Evolutionary conservation across 805 yeast genomes (phyloP).

Genomic region (Lipomyces yamadae): DNA sequence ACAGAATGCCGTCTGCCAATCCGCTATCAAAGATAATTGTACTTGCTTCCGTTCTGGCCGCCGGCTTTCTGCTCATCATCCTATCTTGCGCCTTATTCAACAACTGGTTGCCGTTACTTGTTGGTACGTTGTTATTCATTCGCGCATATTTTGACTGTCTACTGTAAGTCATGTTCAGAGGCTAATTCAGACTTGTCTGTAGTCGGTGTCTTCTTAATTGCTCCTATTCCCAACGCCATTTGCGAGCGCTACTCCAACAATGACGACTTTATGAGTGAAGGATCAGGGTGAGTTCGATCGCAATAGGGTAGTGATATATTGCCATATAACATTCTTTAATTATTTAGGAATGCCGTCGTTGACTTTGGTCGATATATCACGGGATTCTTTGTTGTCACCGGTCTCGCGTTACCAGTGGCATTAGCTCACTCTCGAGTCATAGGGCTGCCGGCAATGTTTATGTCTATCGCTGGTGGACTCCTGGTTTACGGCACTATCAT

Average conservation of each 20-base stretch:
- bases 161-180: not conserved
- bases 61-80: constrained; percentile 87
- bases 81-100: constrained; percentile 86
- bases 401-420: constrained; percentile 73
- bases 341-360: constrained; percentile 51
- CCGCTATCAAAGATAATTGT: constrained; percentile 81
- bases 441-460: constrained; percentile 67
- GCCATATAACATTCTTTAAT: constrained; percentile 3
- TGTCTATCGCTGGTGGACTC: constrained; percentile 84
- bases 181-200: constrained; percentile 13
- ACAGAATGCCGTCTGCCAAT: constrained; percentile 45
- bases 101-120: constrained; percentile 88
- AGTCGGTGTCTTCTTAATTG: constrained; percentile 66
- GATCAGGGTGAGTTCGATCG: constrained; percentile 46
- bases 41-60: constrained; percentile 75
- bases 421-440: constrained; percentile 77
- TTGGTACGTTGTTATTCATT: constrained; percentile 50
- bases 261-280: constrained; percentile 69
- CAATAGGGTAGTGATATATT: not conserved
- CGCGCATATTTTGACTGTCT: not conserved
- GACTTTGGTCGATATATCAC: constrained; percentile 82
- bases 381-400: constrained; percentile 76
- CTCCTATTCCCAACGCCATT: constrained; percentile 73
- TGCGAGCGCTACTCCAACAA: constrained; percentile 53
- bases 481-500: constrained; percentile 83